Evolutionary conservation across 1,139 yeast genomes (phyloP).

Genomic region (Debaryomyces sp.): DNA sequence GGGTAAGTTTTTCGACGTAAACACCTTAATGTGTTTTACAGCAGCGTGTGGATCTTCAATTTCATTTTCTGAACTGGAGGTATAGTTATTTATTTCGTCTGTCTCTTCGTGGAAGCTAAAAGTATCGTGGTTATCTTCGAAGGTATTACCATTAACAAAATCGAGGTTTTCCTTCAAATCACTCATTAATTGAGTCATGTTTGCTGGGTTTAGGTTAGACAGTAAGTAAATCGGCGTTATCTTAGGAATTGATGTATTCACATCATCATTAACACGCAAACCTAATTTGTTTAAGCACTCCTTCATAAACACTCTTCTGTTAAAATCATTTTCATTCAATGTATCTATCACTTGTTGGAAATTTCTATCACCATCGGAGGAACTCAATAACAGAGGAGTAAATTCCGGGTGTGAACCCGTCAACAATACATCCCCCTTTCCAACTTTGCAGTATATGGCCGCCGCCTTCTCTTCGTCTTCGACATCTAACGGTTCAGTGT

Average conservation of each 20-base stretch:
- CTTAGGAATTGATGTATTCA: constrained; percentile 57
- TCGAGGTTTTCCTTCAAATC: constrained; percentile 43
- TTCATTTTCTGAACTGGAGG: constrained; percentile 23
- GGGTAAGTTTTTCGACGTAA: constrained; percentile 47
- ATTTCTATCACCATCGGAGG: constrained; percentile 24
- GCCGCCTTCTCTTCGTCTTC: constrained; percentile 60
- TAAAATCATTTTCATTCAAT: constrained; percentile 46
- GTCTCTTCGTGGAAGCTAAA: constrained; percentile 46
- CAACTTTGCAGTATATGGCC: constrained; percentile 65
- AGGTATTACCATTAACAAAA: constrained; percentile 40
- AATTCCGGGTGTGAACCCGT: constrained; percentile 93
- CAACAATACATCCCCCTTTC: constrained; percentile 76
- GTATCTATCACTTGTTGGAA: constrained; percentile 38
- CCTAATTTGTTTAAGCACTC: constrained; percentile 63
- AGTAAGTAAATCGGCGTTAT: constrained; percentile 64
- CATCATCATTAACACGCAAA: constrained; percentile 59
- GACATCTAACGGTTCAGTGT: constrained; percentile 44
- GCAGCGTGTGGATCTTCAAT: constrained; percentile 57
- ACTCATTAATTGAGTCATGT: constrained; percentile 27
- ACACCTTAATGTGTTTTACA: constrained; percentile 53
- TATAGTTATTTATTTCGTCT: constrained; percentile 23
- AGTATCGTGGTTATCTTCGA: constrained; percentile 57
- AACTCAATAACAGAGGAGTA: constrained; percentile 53
- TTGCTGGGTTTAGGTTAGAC: constrained; percentile 29
- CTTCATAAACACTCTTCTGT: constrained; percentile 58